Evolutionary conservation across 2,329 filamentous ascomycete genomes (phyloP), one percentile per base, ranked within the genome.

Genomic region (Colletotrichum musicola): DNA sequence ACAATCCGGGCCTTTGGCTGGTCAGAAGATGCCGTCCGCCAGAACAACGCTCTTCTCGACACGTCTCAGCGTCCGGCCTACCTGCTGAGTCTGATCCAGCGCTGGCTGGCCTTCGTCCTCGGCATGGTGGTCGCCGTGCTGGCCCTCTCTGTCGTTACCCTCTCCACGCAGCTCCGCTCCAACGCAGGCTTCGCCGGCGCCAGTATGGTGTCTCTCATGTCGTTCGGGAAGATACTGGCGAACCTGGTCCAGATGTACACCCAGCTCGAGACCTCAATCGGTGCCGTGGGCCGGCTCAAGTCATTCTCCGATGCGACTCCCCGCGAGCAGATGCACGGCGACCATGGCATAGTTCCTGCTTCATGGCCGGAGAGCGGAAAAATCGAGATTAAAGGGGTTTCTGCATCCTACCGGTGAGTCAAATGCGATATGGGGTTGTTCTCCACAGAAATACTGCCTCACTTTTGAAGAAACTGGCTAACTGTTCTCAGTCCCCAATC

Each of bases 1-100:
- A 90, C 87, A 0, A 80, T 90, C 30, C 81, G 88, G 6, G 86
- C 88, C 2, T 89, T 88, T 69, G 82, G 83, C 4, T 89, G 87
- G 87, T 78, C 83, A 46, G 72, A 76, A 3, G 73, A 77, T 1
- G 79, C 82, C 63, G 76, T 84, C 12, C 72, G 79, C 1, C 78
- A 79, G 53, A 89, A 86, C 68, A 76, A 82, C 27, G 62, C 72
- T 1, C 79, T 89, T 0, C 76, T 90, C 1, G 83, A 89, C 71
- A 78, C 75, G 2, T 89, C 86, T 0, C 88, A 90, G 68, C 76
- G 82, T 7, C 88, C 89, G 1, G 85, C 84, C 1, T 90, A 90
- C 72, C 80, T 89, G 0, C 79, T 90, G 1, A 83, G 81, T 54
- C 84, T 85, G 73, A 83, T 90, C 35, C 88, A 90, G 73, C 82